phyloP scores from a whole-genome alignment of 176 grass and related monocot genomes.

The Miscanthus lutarioriparius region DNA sequence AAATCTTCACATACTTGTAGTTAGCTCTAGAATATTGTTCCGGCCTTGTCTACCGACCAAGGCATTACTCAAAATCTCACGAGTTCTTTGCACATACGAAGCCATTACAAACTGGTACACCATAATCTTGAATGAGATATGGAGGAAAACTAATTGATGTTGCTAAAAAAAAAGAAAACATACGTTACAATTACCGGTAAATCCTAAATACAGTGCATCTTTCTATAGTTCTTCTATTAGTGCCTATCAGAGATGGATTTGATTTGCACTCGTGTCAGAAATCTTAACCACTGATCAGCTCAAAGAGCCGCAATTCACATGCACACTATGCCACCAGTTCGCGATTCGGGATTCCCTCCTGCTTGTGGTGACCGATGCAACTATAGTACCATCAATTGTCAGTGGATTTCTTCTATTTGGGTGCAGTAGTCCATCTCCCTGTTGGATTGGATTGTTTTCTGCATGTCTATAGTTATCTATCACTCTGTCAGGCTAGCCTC shows the following conservation, averaged over 20 bases:
- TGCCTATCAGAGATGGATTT: not conserved
- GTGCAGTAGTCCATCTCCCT: not conserved
- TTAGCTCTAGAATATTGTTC: conserved; percentile 12
- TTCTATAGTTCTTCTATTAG: not conserved
- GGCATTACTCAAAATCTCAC: not conserved
- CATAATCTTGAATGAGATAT: too few relatives aligned
- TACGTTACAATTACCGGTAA: not conserved
- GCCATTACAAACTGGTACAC: not conserved
- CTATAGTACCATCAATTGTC: too few relatives aligned
- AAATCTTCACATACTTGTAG: not conserved
- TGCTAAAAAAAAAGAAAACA: too few relatives aligned
- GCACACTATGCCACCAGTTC: too few relatives aligned
- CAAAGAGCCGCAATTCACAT: too few relatives aligned
- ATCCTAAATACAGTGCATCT: too few relatives aligned
- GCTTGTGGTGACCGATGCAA: too few relatives aligned
- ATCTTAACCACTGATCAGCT: too few relatives aligned
- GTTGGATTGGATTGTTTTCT: not conserved
- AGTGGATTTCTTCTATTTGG: too few relatives aligned
- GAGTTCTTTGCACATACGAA: not conserved
- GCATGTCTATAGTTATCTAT: not conserved
- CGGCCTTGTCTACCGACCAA: not conserved
- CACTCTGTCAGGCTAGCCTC: not conserved
- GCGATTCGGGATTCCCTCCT: too few relatives aligned
- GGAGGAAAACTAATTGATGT: too few relatives aligned
- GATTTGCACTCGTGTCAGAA: not conserved